These are phyloP conservation scores for Pisolithus marmoratus DNA, from an alignment of 768 basidiomycete species.

Conservation along the genomic window DNA sequence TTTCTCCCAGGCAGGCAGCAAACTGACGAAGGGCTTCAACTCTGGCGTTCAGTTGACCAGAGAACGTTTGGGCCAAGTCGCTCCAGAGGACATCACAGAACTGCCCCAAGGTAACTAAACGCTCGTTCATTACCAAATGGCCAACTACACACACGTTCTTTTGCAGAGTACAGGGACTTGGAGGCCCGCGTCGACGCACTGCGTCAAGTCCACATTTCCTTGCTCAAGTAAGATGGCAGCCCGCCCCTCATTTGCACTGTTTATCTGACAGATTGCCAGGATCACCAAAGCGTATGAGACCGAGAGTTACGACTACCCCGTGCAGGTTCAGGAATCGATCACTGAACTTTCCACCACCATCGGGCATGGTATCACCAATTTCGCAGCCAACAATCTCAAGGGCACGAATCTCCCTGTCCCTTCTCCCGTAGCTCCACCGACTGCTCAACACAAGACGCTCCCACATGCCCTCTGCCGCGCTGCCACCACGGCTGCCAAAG, in stretches of 20 bases:
- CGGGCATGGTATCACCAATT: constrained; percentile 70
- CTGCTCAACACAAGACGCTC: constrained; percentile 86
- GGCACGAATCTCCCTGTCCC: constrained; percentile 84
- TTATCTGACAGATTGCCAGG: constrained; percentile 34
- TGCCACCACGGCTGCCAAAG: constrained; percentile 52
- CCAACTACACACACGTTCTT: background rate
- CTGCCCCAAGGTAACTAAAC: constrained; percentile 79
- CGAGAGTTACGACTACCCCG: constrained; percentile 88
- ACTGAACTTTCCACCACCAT: constrained; percentile 66
- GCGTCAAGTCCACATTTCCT: constrained; percentile 61
- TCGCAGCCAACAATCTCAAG: constrained; percentile 84
- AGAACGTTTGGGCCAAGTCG: constrained; percentile 87
- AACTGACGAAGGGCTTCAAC: constrained; percentile 73
- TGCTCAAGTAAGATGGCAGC: constrained; percentile 64
- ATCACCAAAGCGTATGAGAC: constrained; percentile 84
- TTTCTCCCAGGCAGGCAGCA: constrained; percentile 68
- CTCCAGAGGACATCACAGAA: constrained; percentile 92
- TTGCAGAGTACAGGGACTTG: constrained; percentile 91
- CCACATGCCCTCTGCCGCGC: constrained; percentile 91
- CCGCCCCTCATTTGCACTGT: background rate
- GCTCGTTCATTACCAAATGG: background rate
- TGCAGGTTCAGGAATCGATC: constrained; percentile 79
- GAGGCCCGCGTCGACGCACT: constrained; percentile 94
- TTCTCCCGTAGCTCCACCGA: constrained; percentile 45
- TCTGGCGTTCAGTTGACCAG: constrained; percentile 80